Evolutionary conservation across 805 yeast species (phyloP).

Genomic region (Blastobotrys terrestris): DNA sequence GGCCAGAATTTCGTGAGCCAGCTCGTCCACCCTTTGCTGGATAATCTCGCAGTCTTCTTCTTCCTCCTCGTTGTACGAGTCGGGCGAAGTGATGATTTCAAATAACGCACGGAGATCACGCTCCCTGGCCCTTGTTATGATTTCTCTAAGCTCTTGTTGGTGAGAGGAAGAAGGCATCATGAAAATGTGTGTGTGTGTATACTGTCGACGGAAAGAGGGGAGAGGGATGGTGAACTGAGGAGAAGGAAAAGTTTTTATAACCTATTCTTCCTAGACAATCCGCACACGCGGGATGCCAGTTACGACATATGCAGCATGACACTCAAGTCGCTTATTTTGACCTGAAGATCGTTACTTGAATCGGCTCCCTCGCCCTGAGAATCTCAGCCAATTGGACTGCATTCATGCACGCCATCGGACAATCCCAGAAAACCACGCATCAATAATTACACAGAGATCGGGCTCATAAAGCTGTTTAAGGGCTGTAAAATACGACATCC

Average conservation of each 20-base stretch:
- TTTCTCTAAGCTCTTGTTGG: neutral
- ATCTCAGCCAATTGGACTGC: neutral
- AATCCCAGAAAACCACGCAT: too few relatives aligned
- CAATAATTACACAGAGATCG: too few relatives aligned
- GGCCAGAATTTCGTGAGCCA: neutral
- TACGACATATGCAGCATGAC: neutral
- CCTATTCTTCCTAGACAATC: neutral
- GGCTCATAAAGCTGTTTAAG: too few relatives aligned
- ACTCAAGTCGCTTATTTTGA: slow-evolving; percentile 44
- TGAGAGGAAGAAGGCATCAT: neutral
- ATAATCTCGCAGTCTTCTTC: neutral
- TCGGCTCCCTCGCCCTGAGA: slow-evolving; percentile 56
- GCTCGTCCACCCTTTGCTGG: neutral
- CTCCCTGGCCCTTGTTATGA: neutral
- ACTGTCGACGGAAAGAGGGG: too few relatives aligned
- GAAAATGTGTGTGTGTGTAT: neutral
- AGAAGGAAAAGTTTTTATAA: neutral
- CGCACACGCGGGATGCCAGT: neutral
- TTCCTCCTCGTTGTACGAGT: neutral
- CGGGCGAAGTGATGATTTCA: neutral
- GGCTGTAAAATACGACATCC: too few relatives aligned
- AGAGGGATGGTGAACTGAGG: neutral
- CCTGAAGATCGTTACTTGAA: slow-evolving; percentile 51
- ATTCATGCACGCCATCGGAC: neutral
- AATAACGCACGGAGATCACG: neutral